phyloP scores from a whole-genome alignment of 2,329 filamentous ascomycete species.

The Neofusicoccum ribis region DNA sequence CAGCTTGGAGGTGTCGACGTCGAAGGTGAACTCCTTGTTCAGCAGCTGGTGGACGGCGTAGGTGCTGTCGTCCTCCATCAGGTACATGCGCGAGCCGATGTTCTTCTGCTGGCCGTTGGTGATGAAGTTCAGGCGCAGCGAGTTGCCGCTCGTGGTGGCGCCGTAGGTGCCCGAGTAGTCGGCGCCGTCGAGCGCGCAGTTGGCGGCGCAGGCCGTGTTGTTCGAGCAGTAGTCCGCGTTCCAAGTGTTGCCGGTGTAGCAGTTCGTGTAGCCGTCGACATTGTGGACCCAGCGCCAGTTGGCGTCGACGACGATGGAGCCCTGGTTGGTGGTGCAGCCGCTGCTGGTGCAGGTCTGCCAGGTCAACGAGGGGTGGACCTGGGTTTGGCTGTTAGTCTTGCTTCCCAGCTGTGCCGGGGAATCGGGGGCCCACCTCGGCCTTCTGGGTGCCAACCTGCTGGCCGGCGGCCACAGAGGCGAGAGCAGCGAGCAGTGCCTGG shows the following conservation, averaged over 20 bases:
- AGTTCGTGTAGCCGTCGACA: constrained; percentile 45
- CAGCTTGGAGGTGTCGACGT: constrained; percentile 29
- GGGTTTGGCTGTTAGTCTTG: neutral
- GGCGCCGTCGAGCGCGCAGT: constrained; percentile 57
- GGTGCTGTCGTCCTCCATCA: constrained; percentile 27
- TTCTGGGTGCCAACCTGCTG: constrained; percentile 54
- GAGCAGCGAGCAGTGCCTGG: constrained; percentile 44
- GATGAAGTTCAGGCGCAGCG: constrained; percentile 28
- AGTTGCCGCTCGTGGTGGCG: constrained; percentile 28
- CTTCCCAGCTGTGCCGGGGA: constrained; percentile 19
- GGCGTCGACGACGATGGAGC: constrained; percentile 56
- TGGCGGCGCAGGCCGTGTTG: constrained; percentile 46
- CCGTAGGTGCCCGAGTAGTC: constrained; percentile 55
- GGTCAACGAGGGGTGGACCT: constrained; percentile 52
- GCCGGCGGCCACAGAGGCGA: constrained; percentile 38
- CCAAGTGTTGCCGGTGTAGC: constrained; percentile 47
- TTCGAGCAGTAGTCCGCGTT: constrained; percentile 45
- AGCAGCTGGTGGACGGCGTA: constrained; percentile 30
- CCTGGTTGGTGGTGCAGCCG: constrained; percentile 53
- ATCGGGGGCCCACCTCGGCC: constrained; percentile 37
- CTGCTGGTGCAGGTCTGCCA: constrained; percentile 58
- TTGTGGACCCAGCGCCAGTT: constrained; percentile 61
- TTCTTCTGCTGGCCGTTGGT: constrained; percentile 27
- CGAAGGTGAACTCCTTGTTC: constrained; percentile 31
- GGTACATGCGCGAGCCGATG: constrained; percentile 30